Evolutionary conservation across 2,329 filamentous ascomycete species (phyloP), one percentile per base, ranked within the genome.

Genomic region (Acrocalymma vagum): DNA sequence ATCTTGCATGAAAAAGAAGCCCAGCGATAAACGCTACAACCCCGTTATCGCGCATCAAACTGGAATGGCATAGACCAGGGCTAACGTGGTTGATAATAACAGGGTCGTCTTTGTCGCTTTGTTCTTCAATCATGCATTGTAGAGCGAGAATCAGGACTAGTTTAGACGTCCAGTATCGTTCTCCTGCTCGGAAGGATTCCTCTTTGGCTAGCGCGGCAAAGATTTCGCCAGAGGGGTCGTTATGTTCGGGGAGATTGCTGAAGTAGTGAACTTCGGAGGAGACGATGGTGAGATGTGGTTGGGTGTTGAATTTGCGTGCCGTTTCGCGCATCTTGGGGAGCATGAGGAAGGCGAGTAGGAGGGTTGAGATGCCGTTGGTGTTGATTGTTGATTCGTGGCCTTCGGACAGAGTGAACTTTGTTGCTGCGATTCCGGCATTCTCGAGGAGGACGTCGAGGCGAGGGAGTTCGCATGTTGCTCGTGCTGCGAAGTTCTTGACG

Each of bases 301-400:
- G 35, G 3, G 39, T 47, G 25, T 46, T 41, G 38, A 46, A 53
- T 15, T 43, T 42, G 1, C 16, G 13, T 3, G 54, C 58, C 9
- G 58, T 60, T 3, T 44, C 38, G 9, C 49, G 45, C 25, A 69
- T 38, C 29, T 61, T 60, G 8, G 68, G 67, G 9, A 70, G 62
- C 15, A 84, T 62, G 3, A 79, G 55, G 3, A 80, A 36, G 0
- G 71, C 75, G 4, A 84, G 62, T 4, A 82, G 62, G 7, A 73
- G 69, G 1, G 80, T 83, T 2, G 78, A 30, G 6, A 45, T 39
- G 4, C 77, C 70, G 52, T 84, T 84, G 43, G 82, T 76, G 50
- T 83, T 78, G 9, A 84, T 50, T 0, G 67, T 74, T n/a, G 37
- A 37, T 44, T 72, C 69, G 41, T 58, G 57, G 8, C 56, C 64